These are phyloP conservation scores for Aspergillus leporis DNA, from an alignment of 495 filamentous ascomycete species.

Conservation along the genomic window DNA sequence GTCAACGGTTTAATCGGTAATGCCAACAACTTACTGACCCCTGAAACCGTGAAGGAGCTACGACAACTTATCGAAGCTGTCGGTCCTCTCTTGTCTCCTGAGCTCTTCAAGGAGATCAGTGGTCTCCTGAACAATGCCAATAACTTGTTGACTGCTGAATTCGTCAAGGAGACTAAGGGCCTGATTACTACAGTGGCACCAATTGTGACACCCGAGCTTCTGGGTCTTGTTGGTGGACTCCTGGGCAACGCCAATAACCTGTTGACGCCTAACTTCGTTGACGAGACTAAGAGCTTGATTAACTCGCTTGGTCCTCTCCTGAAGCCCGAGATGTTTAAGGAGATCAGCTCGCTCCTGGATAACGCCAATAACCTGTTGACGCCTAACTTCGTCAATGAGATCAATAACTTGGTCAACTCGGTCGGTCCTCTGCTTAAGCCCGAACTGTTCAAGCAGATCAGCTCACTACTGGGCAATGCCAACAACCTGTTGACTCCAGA, in stretches of 20 bases:
- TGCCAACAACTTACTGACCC: conserved; percentile 28
- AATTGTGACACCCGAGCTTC: conserved; percentile 36
- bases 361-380: conserved; percentile 40
- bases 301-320: conserved; percentile 28
- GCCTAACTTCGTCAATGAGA: conserved; percentile 33
- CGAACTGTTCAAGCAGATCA: conserved; percentile 28
- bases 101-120: conserved; percentile 34
- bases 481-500: conserved; percentile 32
- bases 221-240: conserved; percentile 40
- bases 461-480: conserved; percentile 29
- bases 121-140: conserved; percentile 38
- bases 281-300: conserved; percentile 36
- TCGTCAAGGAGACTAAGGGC: conserved; percentile 41
- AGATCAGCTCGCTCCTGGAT: conserved; percentile 29
- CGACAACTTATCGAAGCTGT: conserved; percentile 31
- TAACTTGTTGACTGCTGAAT: conserved; percentile 35
- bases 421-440: conserved; percentile 33
- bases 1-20: conserved; percentile 31
- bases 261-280: conserved; percentile 41
- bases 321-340: conserved; percentile 39
- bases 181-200: conserved; percentile 37
- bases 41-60: conserved; percentile 33
- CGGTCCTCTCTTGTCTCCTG: conserved; percentile 35
- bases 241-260: conserved; percentile 44
- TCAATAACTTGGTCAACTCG: conserved; percentile 33